phyloP scores from a whole-genome alignment of 129 eudicot genomes.

The Helianthus tuberosus region DNA sequence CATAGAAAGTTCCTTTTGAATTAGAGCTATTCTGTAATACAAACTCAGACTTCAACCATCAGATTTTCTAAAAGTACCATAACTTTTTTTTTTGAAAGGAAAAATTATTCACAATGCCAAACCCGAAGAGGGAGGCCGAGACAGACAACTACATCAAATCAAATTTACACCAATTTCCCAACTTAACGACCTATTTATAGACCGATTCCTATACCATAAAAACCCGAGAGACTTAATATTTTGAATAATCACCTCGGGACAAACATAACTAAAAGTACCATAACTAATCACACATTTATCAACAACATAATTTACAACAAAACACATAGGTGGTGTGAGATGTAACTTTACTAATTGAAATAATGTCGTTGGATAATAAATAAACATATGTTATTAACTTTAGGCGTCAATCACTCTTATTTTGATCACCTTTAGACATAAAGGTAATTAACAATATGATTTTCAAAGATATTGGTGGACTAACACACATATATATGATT shows the following conservation, averaged over 20 bases:
- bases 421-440: slow-evolving; percentile 2
- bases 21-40: no score
- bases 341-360: neutral
- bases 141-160: no score
- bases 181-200: no score
- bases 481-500: neutral
- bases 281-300: neutral
- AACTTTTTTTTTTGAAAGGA: no score
- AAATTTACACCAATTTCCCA: no score
- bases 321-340: neutral
- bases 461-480: neutral
- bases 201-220: no score
- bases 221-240: no score
- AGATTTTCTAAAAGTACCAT: neutral
- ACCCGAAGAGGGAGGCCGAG: no score
- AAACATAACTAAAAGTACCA: no score
- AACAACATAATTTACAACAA: neutral
- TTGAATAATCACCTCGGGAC: no score
- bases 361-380: slow-evolving; percentile 10
- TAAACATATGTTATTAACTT: neutral
- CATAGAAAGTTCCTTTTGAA: no score
- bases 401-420: slow-evolving; percentile 19
- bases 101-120: no score
- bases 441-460: neutral
- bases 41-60: neutral